A percentile compares a stretch with the other conserved stretches of the same genome.
Conservation (phyloP, 257 asterid species). For the Capsicum chinense region DNA sequence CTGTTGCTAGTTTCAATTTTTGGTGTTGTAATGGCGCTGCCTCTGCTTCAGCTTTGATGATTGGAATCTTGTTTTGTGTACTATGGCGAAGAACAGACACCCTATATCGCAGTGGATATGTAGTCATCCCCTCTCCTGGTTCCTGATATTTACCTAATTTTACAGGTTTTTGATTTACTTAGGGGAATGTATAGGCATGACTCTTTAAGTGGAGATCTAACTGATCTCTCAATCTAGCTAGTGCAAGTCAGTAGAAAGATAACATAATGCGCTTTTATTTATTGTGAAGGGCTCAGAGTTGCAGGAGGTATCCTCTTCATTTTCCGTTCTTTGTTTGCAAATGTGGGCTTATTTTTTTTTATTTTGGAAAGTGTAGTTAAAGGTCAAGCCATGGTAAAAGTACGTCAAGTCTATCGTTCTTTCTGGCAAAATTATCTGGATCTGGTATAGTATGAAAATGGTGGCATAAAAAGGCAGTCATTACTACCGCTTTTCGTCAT, state of each 20-base stretch:
- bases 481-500: neutral
- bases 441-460: neutral
- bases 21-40: conserved; percentile 88
- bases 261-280: neutral
- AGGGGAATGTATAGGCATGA: conserved; percentile 17
- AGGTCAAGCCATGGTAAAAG: neutral
- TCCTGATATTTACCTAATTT: neutral
- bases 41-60: conserved; percentile 77
- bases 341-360: neutral
- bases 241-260: conserved; percentile 8
- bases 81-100: neutral
- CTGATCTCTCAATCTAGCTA: conserved; percentile 15
- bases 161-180: neutral
- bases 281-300: neutral
- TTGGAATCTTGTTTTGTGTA: neutral
- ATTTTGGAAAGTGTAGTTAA: neutral
- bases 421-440: neutral
- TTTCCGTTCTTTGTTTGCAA: neutral
- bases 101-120: neutral
- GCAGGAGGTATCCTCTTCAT: neutral
- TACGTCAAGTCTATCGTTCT: neutral
- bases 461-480: neutral
- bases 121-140: conserved; percentile 8
- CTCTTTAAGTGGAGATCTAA: neutral
- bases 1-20: conserved; percentile 66